Base-by-base conservation (phyloP, 164 flowering plant species). In the Macadamia tetraphylla region DNA sequence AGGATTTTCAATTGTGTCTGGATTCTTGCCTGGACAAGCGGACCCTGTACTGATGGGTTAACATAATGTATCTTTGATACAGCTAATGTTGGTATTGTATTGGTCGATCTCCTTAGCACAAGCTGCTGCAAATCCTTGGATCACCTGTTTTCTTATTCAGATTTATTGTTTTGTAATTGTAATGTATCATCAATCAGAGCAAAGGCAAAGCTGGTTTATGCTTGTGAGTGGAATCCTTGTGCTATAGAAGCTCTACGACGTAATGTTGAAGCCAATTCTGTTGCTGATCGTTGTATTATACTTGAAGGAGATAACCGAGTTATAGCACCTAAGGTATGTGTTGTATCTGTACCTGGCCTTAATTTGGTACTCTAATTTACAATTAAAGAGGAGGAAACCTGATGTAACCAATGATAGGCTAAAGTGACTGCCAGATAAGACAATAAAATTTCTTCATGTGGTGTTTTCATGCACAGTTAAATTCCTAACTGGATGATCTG, bases 221-320 rank as follows among this genome's bases (percentile, higher is more conserved):
- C 98, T 58, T 94, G 98, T 78, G 98, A 94, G 80, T 91, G 98
- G 98, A 94, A 94, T 76, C 90, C 96, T 58, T 76, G 84, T 86
- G 97, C 97, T 67, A 52, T 94, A 61, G 89, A 88, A 71, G 97
- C 97, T 17, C 96, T 94, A 1, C 75, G 66, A 13, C 87, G 73
- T 61, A 94, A 94, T 82, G 80, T 94, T 68, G 68, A 75, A 64
- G 82, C 79, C 59, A 94, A 94, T 81, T 78, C 76, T 64, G 95
- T 94, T 42, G 77, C 82, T 58, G 91, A 87, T 74, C 87, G 87
- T 11, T 91, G 98, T 72, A 68, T 87, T 48, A 74, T 94, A 56
- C 90, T 94, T 58, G 95, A 90, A 84, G 98, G 98, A 71, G 98
- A 94, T 81, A 94, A 91, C 75, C 77, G 88, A 58, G 60, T 78